Conservation (phyloP, 352 stramenopile species). For the Globisporangium okanoganense region DNA sequence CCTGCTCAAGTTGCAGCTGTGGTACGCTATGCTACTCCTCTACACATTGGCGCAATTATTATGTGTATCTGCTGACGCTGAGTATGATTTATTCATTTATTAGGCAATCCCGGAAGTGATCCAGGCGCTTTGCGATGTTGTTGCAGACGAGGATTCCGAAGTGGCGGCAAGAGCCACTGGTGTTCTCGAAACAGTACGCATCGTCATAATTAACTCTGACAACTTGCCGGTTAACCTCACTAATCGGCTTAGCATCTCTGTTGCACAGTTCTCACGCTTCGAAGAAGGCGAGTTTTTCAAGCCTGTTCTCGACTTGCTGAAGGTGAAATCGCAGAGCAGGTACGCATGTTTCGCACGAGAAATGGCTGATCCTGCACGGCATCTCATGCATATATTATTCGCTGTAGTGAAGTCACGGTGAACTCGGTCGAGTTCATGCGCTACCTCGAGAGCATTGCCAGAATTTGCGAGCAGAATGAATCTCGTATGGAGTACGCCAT, state of each 20-base stretch:
- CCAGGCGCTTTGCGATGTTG: slow-evolving; percentile 45
- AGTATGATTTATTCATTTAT: background rate
- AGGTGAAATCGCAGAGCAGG: slow-evolving; percentile 41
- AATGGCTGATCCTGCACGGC: background rate
- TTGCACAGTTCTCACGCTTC: slow-evolving; percentile 39
- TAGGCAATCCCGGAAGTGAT: slow-evolving; percentile 50
- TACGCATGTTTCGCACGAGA: slow-evolving; percentile 6
- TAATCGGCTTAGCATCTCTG: background rate
- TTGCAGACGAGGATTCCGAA: slow-evolving; percentile 71
- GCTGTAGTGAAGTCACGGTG: slow-evolving; percentile 29
- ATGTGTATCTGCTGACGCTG: background rate
- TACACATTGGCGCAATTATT: background rate
- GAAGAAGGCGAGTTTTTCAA: slow-evolving; percentile 36
- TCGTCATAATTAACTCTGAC: background rate
- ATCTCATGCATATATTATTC: background rate
- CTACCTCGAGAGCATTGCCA: slow-evolving; percentile 69
- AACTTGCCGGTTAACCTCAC: background rate
- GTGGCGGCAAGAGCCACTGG: slow-evolving; percentile 57
- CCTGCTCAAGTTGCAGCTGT: slow-evolving; percentile 44
- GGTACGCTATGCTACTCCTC: slow-evolving; percentile 26
- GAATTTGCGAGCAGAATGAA: slow-evolving; percentile 53
- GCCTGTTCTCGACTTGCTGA: slow-evolving; percentile 48
- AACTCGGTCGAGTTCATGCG: slow-evolving; percentile 78
- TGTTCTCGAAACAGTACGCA: slow-evolving; percentile 54
- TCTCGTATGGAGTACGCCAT: slow-evolving; percentile 62